Conservation (phyloP, 2,329 filamentous ascomycete species). For the Penicillium sp. region DNA sequence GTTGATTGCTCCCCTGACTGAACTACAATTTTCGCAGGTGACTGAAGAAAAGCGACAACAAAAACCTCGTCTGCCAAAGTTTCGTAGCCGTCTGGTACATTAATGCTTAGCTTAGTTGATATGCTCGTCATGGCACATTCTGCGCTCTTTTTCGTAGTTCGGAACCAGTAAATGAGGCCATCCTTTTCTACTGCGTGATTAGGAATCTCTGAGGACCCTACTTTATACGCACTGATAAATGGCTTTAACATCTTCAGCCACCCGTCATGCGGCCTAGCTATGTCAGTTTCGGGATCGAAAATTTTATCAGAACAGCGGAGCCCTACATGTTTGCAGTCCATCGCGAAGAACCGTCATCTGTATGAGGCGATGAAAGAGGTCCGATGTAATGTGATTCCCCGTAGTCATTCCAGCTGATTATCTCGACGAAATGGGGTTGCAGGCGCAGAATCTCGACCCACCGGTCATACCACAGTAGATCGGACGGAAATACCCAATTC, state of each 20-base stretch:
- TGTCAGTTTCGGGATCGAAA: no score
- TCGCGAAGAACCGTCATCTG: constrained; percentile 40
- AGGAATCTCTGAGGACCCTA: constrained; percentile 29
- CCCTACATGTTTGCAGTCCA: constrained; percentile 47
- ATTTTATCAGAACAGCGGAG: no score
- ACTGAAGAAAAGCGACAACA: constrained; percentile 47
- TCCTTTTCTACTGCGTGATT: constrained; percentile 42
- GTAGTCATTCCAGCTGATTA: constrained; percentile 48
- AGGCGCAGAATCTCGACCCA: constrained; percentile 40
- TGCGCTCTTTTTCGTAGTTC: constrained; percentile 43
- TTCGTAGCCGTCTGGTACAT: constrained; percentile 48
- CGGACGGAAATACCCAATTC: constrained; percentile 48
- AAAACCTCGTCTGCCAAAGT: constrained; percentile 48
- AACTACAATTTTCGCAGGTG: constrained; percentile 41
- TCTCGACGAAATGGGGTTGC: constrained; percentile 46
- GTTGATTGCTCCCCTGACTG: constrained; percentile 42
- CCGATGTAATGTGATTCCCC: constrained; percentile 53
- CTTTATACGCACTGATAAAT: constrained; percentile 50
- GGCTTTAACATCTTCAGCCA: constrained; percentile 52
- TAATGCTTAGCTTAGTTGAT: constrained; percentile 38
- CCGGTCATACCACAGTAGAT: constrained; percentile 41
- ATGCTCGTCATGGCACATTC: constrained; percentile 51
- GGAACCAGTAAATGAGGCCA: constrained; percentile 52
- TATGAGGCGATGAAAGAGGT: constrained; percentile 40
- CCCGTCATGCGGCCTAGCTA: constrained; percentile 44